A percentile compares a stretch with the other conserved stretches of the same genome.
These are phyloP conservation scores for Dryas drummondii DNA, from an alignment of 306 rosid genomes.

Conservation along the genomic window DNA sequence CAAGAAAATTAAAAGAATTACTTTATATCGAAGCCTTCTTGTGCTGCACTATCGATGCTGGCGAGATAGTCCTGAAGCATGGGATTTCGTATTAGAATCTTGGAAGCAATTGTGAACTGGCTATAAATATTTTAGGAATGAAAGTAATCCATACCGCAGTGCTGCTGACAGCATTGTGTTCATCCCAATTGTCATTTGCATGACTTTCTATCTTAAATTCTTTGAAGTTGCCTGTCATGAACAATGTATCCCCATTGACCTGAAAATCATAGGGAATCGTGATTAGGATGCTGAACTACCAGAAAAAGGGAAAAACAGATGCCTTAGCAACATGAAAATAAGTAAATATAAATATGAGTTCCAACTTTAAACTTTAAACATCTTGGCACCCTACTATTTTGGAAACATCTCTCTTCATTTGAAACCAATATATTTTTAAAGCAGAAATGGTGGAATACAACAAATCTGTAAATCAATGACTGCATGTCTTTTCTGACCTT, in stretches of 20 bases:
- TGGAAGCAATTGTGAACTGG: constrained; percentile 18
- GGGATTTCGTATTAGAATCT: constrained; percentile 28
- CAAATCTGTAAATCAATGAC: background rate
- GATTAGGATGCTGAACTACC: background rate
- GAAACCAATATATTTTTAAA: background rate
- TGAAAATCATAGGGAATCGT: constrained; percentile 32
- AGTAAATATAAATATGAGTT: background rate
- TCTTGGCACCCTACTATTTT: background rate
- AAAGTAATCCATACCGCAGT: constrained; percentile 71
- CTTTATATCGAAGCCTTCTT: constrained; percentile 73
- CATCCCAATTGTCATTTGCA: constrained; percentile 69
- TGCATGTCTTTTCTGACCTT: background rate
- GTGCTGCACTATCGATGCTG: constrained; percentile 71
- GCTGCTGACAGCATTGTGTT: constrained; percentile 70
- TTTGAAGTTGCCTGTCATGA: constrained; percentile 88
- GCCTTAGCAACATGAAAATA: background rate
- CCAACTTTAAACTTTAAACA: constrained; percentile 1
- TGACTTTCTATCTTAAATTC: constrained; percentile 83
- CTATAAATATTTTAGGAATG: constrained; percentile 4
- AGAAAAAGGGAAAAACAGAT: background rate
- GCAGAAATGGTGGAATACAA: background rate
- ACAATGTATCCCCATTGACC: constrained; percentile 95
- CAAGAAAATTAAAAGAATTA: constrained; percentile 42
- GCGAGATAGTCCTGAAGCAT: constrained; percentile 88
- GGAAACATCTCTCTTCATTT: background rate